phyloP scores from a whole-genome alignment of 2,329 filamentous ascomycete species.

The Arachnomyces sp. region DNA sequence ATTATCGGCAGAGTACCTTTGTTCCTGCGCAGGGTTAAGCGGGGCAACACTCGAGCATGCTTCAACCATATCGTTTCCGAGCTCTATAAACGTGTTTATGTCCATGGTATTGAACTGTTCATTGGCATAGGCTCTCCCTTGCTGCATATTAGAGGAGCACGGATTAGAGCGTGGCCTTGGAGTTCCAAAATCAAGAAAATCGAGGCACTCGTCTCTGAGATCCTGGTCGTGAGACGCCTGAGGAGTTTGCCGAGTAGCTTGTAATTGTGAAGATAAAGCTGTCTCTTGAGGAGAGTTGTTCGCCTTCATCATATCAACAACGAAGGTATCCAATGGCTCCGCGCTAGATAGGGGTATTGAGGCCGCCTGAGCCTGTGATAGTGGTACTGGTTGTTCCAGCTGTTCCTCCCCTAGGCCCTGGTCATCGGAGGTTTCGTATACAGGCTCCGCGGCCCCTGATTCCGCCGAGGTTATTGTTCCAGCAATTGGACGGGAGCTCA shows the following conservation, averaged over 20 bases:
- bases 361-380: background rate
- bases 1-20: too few relatives aligned
- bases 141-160: background rate
- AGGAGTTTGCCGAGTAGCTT: background rate
- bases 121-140: background rate
- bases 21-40: too few relatives aligned
- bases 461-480: background rate
- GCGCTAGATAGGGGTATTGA: background rate
- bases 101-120: background rate
- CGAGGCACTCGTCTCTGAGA: slow-evolving; percentile 7
- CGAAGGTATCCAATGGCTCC: background rate
- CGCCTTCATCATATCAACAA: background rate
- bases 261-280: background rate
- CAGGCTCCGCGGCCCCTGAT: background rate
- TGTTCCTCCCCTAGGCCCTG: background rate
- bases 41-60: too few relatives aligned
- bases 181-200: slow-evolving; percentile 9
- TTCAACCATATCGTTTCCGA: too few relatives aligned
- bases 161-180: background rate
- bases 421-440: background rate
- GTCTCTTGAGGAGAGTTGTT: slow-evolving; percentile 1
- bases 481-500: background rate
- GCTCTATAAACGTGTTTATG: too few relatives aligned
- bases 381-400: background rate
- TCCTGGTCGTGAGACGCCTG: background rate